Percentiles rank a stretch among this genome's conserved stretches.
Conservation (phyloP, 495 filamentous ascomycete genomes). For the Aspergillus sclerotioniger region DNA sequence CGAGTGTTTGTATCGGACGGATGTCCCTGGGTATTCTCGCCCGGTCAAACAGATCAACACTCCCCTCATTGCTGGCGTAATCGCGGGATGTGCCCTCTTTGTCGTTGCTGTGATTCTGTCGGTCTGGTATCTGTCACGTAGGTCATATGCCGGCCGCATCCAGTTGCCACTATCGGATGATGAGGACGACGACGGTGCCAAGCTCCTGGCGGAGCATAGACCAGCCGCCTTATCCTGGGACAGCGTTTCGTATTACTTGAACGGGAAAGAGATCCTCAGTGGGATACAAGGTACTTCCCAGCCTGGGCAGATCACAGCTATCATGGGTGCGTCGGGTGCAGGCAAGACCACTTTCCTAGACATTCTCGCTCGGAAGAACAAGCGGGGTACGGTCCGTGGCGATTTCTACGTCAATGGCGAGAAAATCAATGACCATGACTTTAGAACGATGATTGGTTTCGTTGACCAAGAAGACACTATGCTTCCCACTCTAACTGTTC, state of each 20-base stretch:
- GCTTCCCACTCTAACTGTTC: constrained; percentile 93
- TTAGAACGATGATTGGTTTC: constrained; percentile 88
- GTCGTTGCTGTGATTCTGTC: constrained; percentile 78
- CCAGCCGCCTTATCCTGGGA: constrained; percentile 87
- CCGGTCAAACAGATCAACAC: constrained; percentile 96
- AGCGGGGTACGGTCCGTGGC: constrained; percentile 74
- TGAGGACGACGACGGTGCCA: constrained; percentile 82
- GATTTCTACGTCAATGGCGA: constrained; percentile 95
- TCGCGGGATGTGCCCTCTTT: constrained; percentile 83
- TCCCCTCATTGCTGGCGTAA: constrained; percentile 90
- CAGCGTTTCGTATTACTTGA: constrained; percentile 81
- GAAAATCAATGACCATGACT: constrained; percentile 80
- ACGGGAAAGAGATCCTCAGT: constrained; percentile 81
- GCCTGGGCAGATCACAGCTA: constrained; percentile 89
- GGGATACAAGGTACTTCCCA: constrained; percentile 80
- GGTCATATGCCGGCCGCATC: constrained; percentile 59
- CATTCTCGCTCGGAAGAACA: constrained; percentile 96
- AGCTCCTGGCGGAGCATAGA: constrained; percentile 85
- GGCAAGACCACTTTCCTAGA: constrained; percentile 98
- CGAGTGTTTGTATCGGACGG: constrained; percentile 88
- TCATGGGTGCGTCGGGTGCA: constrained; percentile 97
- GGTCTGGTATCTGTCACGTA: constrained; percentile 86
- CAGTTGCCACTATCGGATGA: constrained; percentile 78
- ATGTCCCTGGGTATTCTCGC: constrained; percentile 85
- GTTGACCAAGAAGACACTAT: constrained; percentile 99